Evolutionary conservation across 2,329 filamentous ascomycete species (phyloP).

Genomic region (Knufia fluminis): DNA sequence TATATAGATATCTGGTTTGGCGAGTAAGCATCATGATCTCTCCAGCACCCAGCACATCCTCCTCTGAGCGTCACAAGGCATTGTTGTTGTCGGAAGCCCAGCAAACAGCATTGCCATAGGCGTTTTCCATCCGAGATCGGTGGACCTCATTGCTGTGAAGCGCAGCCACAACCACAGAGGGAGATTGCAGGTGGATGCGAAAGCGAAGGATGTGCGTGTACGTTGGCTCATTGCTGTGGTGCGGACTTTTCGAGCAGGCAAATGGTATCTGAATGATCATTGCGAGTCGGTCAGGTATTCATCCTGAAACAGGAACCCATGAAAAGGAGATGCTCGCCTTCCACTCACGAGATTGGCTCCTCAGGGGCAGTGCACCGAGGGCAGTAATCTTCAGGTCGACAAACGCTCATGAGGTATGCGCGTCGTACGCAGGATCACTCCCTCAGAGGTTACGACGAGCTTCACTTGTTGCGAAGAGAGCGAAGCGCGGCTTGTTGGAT

Average conservation of each 20-base stretch:
- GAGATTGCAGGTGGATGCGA: neutral
- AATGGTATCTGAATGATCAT: neutral
- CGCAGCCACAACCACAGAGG: neutral
- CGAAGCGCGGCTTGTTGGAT: too few species aligned
- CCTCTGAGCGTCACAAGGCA: neutral
- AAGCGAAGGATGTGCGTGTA: neutral
- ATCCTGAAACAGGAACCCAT: neutral
- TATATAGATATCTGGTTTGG: neutral
- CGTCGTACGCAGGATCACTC: too few species aligned
- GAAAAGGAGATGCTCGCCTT: neutral
- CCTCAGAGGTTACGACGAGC: too few species aligned
- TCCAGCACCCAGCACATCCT: neutral
- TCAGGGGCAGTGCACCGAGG: neutral
- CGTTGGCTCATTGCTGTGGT: neutral
- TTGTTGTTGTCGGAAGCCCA: too few species aligned
- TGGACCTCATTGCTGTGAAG: neutral
- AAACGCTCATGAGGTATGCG: too few species aligned
- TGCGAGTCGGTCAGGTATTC: neutral
- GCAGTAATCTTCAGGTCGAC: too few species aligned
- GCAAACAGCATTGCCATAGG: neutral
- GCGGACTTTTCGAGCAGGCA: neutral
- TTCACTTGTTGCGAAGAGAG: too few species aligned
- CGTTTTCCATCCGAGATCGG: neutral
- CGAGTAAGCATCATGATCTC: neutral
- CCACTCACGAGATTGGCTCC: neutral